Evolutionary conservation across 352 stramenopile genomes (phyloP).

Genomic region (Discostella stelligera): DNA sequence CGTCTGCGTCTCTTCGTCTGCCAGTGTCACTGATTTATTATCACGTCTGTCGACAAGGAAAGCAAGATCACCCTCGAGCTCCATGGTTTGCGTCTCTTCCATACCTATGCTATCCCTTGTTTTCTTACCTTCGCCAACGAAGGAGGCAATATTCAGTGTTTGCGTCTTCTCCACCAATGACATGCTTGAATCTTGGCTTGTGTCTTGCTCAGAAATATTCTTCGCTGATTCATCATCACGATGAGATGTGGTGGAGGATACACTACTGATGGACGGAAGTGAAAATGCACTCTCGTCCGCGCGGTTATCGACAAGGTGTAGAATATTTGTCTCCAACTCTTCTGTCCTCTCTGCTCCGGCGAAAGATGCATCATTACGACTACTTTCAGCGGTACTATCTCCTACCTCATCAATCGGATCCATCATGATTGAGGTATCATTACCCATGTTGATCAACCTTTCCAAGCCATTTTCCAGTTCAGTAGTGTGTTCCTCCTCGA

Average conservation of each 20-base stretch:
- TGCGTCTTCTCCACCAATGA: slow-evolving; percentile 30
- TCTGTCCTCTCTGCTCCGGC: slow-evolving; percentile 44
- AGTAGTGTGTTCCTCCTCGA: slow-evolving; percentile 26
- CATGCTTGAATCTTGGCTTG: slow-evolving; percentile 13
- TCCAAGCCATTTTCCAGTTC: slow-evolving; percentile 41
- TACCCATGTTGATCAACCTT: slow-evolving; percentile 32
- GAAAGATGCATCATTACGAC: slow-evolving; percentile 13
- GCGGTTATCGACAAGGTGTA: slow-evolving; percentile 38
- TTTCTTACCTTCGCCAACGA: slow-evolving; percentile 25
- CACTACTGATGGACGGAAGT: slow-evolving; percentile 35
- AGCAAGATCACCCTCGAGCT: slow-evolving; percentile 24
- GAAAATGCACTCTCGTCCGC: slow-evolving; percentile 36
- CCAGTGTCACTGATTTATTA: neutral
- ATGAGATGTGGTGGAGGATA: slow-evolving; percentile 11
- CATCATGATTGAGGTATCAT: slow-evolving; percentile 34
- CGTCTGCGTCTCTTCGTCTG: slow-evolving; percentile 17
- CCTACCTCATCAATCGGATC: slow-evolving; percentile 32
- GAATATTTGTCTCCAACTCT: slow-evolving; percentile 66
- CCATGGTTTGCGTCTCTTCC: slow-evolving; percentile 25
- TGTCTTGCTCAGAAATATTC: slow-evolving; percentile 14
- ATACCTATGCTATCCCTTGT: neutral
- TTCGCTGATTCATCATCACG: neutral
- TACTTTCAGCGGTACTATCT: slow-evolving; percentile 22
- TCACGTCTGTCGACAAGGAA: slow-evolving; percentile 12
- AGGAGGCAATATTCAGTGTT: slow-evolving; percentile 44